phyloP scores from a whole-genome alignment of 768 basidiomycete species.

The Ramaria rubella region DNA sequence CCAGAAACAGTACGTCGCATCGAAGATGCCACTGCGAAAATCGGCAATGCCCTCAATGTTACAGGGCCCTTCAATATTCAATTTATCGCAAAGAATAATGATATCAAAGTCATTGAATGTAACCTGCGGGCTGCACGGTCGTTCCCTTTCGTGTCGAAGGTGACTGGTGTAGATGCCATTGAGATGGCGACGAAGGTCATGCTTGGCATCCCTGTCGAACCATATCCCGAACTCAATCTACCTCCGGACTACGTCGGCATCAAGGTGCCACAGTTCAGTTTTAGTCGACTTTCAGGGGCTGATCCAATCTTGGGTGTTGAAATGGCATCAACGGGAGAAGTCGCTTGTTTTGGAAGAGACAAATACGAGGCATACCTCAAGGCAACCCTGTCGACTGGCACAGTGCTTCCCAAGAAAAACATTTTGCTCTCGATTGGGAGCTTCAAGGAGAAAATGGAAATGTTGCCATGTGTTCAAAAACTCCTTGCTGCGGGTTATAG shows the following conservation, averaged over 20 bases:
- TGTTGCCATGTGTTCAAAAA: constrained; percentile 92
- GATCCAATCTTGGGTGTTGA: constrained; percentile 98
- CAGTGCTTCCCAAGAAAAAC: constrained; percentile 93
- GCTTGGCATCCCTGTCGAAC: constrained; percentile 81
- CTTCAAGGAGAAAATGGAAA: constrained; percentile 95
- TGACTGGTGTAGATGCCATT: constrained; percentile 95
- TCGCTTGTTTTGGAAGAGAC: constrained; percentile 95
- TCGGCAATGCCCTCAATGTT: constrained; percentile 94
- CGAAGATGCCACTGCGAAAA: constrained; percentile 95
- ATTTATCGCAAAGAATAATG: constrained; percentile 99
- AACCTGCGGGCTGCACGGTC: constrained; percentile 96
- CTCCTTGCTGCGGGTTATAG: constrained; percentile 90
- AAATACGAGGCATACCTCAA: constrained; percentile 99
- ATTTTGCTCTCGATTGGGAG: constrained; percentile 95
- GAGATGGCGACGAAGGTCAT: constrained; percentile 99
- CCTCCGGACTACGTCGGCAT: constrained; percentile 95
- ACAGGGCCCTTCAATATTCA: constrained; percentile 99
- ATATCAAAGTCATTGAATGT: constrained; percentile 99
- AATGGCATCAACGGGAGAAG: constrained; percentile 99
- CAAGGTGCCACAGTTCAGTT: constrained; percentile 99
- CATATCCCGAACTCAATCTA: constrained; percentile 84
- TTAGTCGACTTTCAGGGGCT: constrained; percentile 91
- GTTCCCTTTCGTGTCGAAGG: constrained; percentile 98
- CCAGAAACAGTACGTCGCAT: constrained; percentile 94
- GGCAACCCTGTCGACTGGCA: constrained; percentile 93